Percentiles rank a stretch among this genome's conserved stretches.
These are phyloP conservation scores for Albifimbria verrucaria DNA, from an alignment of 2,329 filamentous ascomycete genomes.

Conservation along the genomic window DNA sequence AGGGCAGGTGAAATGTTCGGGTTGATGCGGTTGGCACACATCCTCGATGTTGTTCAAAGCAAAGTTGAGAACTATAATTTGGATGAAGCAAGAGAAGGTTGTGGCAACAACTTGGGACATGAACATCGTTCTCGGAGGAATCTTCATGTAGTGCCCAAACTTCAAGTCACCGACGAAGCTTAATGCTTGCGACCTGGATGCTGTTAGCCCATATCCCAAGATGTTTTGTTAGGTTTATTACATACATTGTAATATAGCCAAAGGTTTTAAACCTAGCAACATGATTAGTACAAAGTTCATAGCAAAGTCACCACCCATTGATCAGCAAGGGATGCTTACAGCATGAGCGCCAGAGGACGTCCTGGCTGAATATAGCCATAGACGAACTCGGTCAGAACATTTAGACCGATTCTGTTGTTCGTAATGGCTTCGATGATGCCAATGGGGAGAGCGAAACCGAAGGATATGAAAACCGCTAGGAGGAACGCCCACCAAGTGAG, in stretches of 20 bases:
- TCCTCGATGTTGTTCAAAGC: slow-evolving; percentile 58
- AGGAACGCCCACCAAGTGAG: slow-evolving; percentile 72
- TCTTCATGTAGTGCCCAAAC: slow-evolving; percentile 72
- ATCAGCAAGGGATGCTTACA: slow-evolving; percentile 41
- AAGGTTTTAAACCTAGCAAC: slow-evolving; percentile 57
- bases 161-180: slow-evolving; percentile 65
- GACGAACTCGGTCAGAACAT: slow-evolving; percentile 72
- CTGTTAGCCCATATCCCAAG: slow-evolving; percentile 6
- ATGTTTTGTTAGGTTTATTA: not conserved
- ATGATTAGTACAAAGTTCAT: not conserved
- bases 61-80: slow-evolving; percentile 62
- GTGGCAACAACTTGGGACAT: slow-evolving; percentile 63
- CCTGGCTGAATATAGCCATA: slow-evolving; percentile 75
- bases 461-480: slow-evolving; percentile 61
- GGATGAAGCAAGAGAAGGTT: slow-evolving; percentile 63
- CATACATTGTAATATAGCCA: slow-evolving; percentile 57
- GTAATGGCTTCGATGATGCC: slow-evolving; percentile 69
- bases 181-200: slow-evolving; percentile 52
- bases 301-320: not conserved
- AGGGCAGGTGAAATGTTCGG: slow-evolving; percentile 60
- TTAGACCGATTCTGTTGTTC: slow-evolving; percentile 68
- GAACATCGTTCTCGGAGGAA: slow-evolving; percentile 65
- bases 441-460: slow-evolving; percentile 62
- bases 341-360: slow-evolving; percentile 68
- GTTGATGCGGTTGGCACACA: slow-evolving; percentile 57